Evolutionary conservation across 2,329 filamentous ascomycete species (phyloP).

Genomic region (Cladorrhinum sp.): DNA sequence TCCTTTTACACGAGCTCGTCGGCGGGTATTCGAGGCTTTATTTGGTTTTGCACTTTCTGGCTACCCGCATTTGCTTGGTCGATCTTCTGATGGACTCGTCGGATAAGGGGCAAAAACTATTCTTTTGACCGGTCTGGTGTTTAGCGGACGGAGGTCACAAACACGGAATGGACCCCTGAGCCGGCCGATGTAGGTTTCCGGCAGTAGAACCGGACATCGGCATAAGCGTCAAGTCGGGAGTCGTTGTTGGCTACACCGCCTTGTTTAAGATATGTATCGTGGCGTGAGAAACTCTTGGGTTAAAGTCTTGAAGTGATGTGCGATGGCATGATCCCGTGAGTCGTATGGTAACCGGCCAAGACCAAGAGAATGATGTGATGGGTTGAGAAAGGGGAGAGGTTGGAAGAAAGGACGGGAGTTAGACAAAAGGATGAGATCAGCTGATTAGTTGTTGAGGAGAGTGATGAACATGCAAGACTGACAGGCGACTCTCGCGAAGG

Average conservation of each 20-base stretch:
- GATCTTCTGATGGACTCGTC: neutral
- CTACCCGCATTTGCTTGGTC: neutral
- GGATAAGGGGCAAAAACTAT: neutral
- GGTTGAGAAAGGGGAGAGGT: too few species aligned
- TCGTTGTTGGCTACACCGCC: neutral
- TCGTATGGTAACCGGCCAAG: too few species aligned
- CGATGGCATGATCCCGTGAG: too few species aligned
- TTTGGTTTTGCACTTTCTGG: neutral
- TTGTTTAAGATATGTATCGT: too few species aligned
- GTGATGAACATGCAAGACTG: too few species aligned
- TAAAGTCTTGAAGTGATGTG: too few species aligned
- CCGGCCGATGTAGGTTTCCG: neutral
- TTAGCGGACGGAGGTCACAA: neutral
- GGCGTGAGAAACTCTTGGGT: too few species aligned
- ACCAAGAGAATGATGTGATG: too few species aligned
- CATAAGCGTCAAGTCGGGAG: neutral
- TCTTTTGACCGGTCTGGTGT: neutral
- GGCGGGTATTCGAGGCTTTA: neutral
- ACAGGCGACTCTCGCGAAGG: too few species aligned
- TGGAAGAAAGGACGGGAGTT: too few species aligned
- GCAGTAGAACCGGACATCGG: neutral
- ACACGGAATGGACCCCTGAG: neutral
- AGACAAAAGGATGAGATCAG: too few species aligned
- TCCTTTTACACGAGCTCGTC: neutral
- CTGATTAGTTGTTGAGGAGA: too few species aligned